Evolutionary conservation across 495 filamentous ascomycete genomes (phyloP), one percentile per base, ranked within the genome.

Genomic region (Astrothelium macrocarpum): DNA sequence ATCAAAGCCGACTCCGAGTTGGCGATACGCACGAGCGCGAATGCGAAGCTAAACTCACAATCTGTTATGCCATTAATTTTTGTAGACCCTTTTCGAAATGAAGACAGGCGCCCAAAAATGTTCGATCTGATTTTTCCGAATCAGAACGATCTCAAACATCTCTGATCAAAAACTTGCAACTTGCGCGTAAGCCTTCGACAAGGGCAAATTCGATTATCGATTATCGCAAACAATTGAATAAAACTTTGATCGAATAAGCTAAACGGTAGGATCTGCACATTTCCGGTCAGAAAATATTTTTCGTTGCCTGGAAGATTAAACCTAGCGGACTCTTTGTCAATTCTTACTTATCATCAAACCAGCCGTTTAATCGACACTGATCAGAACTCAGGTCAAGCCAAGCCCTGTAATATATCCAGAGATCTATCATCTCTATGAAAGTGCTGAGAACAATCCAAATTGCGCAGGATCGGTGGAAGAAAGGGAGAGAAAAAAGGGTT

Each of bases 221-320:
- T 16, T 12, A n/a, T 18, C 5, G 5, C 12, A 49, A 12, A 20
- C 18, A 49, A 5, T 18, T 49, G 23, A 20, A n/a, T 5, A 12
- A 49, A 5, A 20, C 45, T 12, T 12, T 49, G n/a, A n/a, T n/a
- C 23, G n/a, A 49, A 12, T 49, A 16, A 5, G 23, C 5, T 20
- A 49, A 12, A 49, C 5, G 12, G 5, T 56, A 56, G 49, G 49
- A 28, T 56, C 49, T 29, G 49, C 49, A 29, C 29, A 29, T 56
- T 56, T 56, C 25, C 29, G 49, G 49, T 56, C 49, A 29, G 25
- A 56, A 56, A 56, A 56, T 1, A 56, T 20, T 16, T 56, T 56
- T 56, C 49, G 49, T 9, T 56, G 26, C 49, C 26, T 25, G 16
- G 23, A 56, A 28, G 49, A 56, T 20, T 26, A 9, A 11, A 9